Conservation (phyloP, 1,284 basidiomycete genomes). For the Ustilago nuda region DNA sequence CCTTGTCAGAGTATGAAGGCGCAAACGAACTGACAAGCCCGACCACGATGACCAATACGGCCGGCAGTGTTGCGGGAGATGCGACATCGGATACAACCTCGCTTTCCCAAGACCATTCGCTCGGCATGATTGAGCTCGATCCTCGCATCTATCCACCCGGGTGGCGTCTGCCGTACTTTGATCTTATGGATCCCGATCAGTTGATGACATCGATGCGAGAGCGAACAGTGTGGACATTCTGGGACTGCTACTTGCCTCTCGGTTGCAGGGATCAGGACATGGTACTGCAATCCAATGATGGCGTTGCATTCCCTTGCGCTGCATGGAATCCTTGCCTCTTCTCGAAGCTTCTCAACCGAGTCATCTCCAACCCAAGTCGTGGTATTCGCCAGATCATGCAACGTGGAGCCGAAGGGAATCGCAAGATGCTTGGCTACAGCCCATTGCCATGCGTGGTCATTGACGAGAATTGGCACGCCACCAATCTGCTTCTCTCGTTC, state of each 20-base stretch:
- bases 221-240: slow-evolving; percentile 48
- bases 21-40: slow-evolving; percentile 19
- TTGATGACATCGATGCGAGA: slow-evolving; percentile 32
- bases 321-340: slow-evolving; percentile 50
- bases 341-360: slow-evolving; percentile 26
- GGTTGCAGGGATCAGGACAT: slow-evolving; percentile 50
- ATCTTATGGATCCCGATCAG: slow-evolving; percentile 33
- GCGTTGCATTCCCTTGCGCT: slow-evolving; percentile 43
- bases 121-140: slow-evolving; percentile 17
- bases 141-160: slow-evolving; percentile 20
- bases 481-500: slow-evolving; percentile 46
- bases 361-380: slow-evolving; percentile 29
- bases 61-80: slow-evolving; percentile 15
- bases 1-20: slow-evolving; percentile 15
- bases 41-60: slow-evolving; percentile 14
- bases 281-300: slow-evolving; percentile 42
- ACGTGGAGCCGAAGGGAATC: slow-evolving; percentile 28
- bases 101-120: slow-evolving; percentile 14
- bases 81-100: slow-evolving; percentile 8
- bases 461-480: slow-evolving; percentile 46
- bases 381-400: slow-evolving; percentile 20
- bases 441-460: slow-evolving; percentile 35
- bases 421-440: slow-evolving; percentile 24
- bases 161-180: slow-evolving; percentile 29
- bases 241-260: slow-evolving; percentile 50